Percentiles rank a stretch among this genome's conserved stretches.
Conservation (phyloP, 768 basidiomycete species). For the Chiua virens region DNA sequence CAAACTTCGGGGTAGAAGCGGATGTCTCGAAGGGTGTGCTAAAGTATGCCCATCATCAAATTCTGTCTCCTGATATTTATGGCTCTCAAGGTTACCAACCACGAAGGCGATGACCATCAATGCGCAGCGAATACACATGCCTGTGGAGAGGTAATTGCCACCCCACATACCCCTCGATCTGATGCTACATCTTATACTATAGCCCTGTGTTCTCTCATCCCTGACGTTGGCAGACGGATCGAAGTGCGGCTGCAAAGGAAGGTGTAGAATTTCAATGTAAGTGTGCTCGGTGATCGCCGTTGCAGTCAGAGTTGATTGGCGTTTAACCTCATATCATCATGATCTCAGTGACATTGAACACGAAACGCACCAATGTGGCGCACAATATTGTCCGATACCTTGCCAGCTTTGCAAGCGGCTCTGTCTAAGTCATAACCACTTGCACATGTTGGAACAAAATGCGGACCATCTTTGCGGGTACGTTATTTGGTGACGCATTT, state of each 20-base stretch:
- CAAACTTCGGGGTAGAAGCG: conserved; percentile 42
- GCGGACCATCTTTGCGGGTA: conserved; percentile 61
- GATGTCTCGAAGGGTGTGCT: conserved; percentile 53
- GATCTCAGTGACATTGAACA: conserved; percentile 47
- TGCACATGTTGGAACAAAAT: conserved; percentile 46
- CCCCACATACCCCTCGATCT: not conserved
- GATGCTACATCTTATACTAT: not conserved
- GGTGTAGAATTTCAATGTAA: conserved; percentile 45
- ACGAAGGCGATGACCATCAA: conserved; percentile 49
- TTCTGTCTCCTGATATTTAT: not conserved
- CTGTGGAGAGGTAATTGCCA: conserved; percentile 48
- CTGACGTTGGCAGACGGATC: conserved; percentile 26
- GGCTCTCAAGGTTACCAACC: conserved; percentile 41
- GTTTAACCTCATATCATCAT: not conserved
- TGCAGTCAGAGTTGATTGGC: not conserved
- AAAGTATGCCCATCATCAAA: conserved; percentile 36
- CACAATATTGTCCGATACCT: conserved; percentile 49
- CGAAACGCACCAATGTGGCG: conserved; percentile 48
- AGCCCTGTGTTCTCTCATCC: conserved; percentile 45
- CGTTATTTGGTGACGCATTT: conserved; percentile 3
- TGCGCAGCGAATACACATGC: conserved; percentile 53
- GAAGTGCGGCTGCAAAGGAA: conserved; percentile 40
- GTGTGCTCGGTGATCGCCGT: conserved; percentile 2
- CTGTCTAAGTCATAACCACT: conserved; percentile 47
- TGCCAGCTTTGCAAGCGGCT: conserved; percentile 57